Base-by-base conservation (phyloP, 352 stramenopile species). In the Phytophthora litchii region DNA sequence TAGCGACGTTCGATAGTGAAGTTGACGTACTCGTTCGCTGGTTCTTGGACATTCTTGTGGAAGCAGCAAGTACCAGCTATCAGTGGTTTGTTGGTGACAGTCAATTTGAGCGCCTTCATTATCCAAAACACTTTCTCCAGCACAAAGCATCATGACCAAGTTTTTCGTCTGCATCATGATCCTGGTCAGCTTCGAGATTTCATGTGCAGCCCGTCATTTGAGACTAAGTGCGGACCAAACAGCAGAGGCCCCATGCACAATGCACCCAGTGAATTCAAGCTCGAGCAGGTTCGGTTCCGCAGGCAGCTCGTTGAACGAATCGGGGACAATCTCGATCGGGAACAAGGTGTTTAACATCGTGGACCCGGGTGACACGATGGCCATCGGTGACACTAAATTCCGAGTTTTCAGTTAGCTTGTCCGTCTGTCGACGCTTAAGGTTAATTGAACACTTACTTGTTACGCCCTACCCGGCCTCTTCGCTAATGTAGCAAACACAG, bases 401-500 rank as follows among this genome's bases (percentile, higher is more conserved):
- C 34, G 16, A 38, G 9, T 65, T 34, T 49, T 27, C 19, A 47
- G 57, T 12, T 58, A 58, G 10, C 29, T 34, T 4, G 1, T 11
- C 3, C 3, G 23, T 34, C 29, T 11, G 29, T 4, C 29, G 29
- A 11, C 2, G 7, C 29, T 34, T 9, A 34, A 12, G 3, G 2
- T 34, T 34, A 1, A 34, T 11, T 34, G 29, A 9, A 34, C 25
- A 19, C 14, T n/a, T 23, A 4, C 32, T 54, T 13, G 10, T 56
- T 45, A 60, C 6, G 31, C 13, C 4, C 19, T 49, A 1, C 50
- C 51, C 8, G 71, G 75, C 1, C 61, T 45, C 36, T 71, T 74
- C 1, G 64, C 74, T 14, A 82, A 54, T 10, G 72, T 70, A 11
- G 60, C 57, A 56, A 98, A 98, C 35, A 97, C 67, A 6, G 80